Base-by-base conservation (phyloP, 257 asterid genomes). In the Solanum ahanhuiri region DNA sequence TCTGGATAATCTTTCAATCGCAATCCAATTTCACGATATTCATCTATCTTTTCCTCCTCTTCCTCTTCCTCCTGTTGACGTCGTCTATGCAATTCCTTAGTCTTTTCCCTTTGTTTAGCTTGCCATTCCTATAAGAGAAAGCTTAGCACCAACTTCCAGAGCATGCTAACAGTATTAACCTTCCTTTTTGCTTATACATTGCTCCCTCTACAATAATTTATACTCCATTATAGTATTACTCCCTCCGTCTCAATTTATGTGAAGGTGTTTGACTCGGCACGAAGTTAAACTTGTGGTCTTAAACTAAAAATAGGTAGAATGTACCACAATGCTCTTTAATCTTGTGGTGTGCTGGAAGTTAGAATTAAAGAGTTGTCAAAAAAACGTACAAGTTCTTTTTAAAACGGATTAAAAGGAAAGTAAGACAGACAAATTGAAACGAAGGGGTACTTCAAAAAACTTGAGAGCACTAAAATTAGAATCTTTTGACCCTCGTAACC, bases 21-120 rank as follows among this genome's bases (percentile, higher is more conserved):
- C 88, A 88, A 25, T 39, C 93, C 98, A 86, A 96, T 92, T 86
- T 95, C 92, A 28, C 98, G 96, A 85, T 94, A 96, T 86, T 96
- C 98, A 15, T 94, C 98, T 30, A 95, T 92, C 89, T 89, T 94
- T 60, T 92, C 92, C 82, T 94, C 98, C 87, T 96, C 99, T 89
- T 96, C 95, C 72, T 94, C 96, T 1, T 94, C 96, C 88, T 96
- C 99, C 89, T 90, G 93, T 83, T 90, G 90, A 79, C 93, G 93
- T 89, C 25, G 85, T 90, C 86, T 90, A 31, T 92, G 93, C 39
- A 95, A 87, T 88, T 96, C 99, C 91, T 95, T 95, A 3, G 97
- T 95, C 90, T 95, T 96, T 81, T 96, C 96, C 88, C 98, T 89
- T 91, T 96, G 99, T 89, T 76, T 90, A 25, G 98, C 98, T 94